These are phyloP conservation scores for Verticillium zaregamsianum DNA, from an alignment of 2,329 filamentous ascomycete species.

Conservation along the genomic window DNA sequence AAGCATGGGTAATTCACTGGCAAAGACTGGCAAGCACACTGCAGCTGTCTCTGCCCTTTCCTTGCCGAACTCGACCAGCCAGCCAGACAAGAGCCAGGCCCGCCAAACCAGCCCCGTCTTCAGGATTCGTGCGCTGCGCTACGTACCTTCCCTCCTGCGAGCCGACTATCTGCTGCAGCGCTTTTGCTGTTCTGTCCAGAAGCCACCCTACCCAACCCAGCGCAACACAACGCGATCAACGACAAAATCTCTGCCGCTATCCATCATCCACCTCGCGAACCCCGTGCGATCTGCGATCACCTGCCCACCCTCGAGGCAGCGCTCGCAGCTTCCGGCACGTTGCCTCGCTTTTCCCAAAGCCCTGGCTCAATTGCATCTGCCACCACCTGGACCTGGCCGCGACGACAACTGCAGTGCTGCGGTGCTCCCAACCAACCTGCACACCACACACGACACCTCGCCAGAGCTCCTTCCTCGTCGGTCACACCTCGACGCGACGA, in stretches of 20 bases:
- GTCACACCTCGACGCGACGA: not conserved
- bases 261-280: not conserved
- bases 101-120: not conserved
- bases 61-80: not conserved
- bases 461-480: not conserved
- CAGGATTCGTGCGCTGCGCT: not conserved
- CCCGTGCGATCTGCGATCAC: not conserved
- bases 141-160: no score
- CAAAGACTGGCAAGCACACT: not conserved
- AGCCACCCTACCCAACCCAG: not conserved
- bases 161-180: not conserved
- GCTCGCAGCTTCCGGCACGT: not conserved
- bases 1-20: not conserved
- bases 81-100: not conserved
- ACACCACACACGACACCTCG: not conserved
- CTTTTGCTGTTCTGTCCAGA: not conserved
- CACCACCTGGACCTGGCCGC: not conserved
- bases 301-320: not conserved
- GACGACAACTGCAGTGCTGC: not conserved
- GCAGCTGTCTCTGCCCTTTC: not conserved
- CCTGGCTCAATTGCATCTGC: not conserved
- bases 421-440: not conserved
- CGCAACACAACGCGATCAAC: not conserved
- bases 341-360: not conserved
- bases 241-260: not conserved